Evolutionary conservation across 108 stramenopile genomes (phyloP).

Genomic region (Mayamaea pseudoterrestris): DNA sequence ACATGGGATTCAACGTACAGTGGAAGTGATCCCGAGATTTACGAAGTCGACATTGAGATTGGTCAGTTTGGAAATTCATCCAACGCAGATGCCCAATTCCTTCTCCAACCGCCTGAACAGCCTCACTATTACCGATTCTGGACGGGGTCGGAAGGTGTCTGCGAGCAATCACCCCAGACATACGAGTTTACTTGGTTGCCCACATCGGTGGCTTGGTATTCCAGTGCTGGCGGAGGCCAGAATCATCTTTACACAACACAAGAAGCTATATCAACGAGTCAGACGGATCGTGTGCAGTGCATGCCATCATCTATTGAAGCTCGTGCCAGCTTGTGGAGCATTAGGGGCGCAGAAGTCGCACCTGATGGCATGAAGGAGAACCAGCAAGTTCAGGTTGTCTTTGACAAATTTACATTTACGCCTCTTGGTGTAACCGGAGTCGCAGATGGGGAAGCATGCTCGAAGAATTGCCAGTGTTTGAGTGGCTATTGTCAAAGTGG

Average conservation of each 20-base stretch:
- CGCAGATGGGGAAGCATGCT: not conserved
- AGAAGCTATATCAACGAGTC: not conserved
- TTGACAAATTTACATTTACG: not conserved
- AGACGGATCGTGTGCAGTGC: conserved; percentile 4
- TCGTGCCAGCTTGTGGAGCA: conserved; percentile 14
- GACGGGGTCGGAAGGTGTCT: not conserved
- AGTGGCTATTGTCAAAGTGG: too few relatives aligned
- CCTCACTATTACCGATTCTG: conserved; percentile 1
- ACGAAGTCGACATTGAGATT: conserved; percentile 13
- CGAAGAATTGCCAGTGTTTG: conserved; percentile 5
- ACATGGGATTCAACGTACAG: conserved; percentile 9
- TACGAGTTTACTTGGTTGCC: conserved; percentile 7
- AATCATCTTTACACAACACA: conserved; percentile 4
- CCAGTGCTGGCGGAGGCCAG: conserved; percentile 2
- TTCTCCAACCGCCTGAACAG: not conserved
- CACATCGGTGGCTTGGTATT: conserved; percentile 2
- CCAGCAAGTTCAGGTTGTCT: not conserved
- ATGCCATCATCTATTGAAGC: conserved; percentile 1
- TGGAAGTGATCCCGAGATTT: conserved; percentile 3
- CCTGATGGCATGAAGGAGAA: not conserved
- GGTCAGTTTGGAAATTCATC: not conserved
- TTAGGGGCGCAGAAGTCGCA: conserved; percentile 11
- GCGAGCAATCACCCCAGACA: not conserved
- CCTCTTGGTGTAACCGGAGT: not conserved
- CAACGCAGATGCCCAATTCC: conserved; percentile 1